Evolutionary conservation across 2,329 filamentous ascomycete species (phyloP), one percentile per base, ranked within the genome.

Genomic region (Trichoderma semiorbis): DNA sequence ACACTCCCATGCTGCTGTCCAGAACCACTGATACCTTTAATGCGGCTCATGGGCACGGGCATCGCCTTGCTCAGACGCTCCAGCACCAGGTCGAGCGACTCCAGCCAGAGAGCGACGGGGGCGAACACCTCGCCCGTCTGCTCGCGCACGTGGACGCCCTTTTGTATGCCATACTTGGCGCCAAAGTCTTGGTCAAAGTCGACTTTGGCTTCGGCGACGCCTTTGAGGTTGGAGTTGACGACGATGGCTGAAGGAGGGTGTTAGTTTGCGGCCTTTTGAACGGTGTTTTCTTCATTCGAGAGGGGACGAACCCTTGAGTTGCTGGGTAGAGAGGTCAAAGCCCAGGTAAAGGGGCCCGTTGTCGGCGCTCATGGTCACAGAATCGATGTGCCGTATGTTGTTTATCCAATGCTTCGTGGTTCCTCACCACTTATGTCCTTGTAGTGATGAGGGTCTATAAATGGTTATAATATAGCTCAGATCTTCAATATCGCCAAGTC

Each of bases 1-100:
- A 98, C 94, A 80, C 95, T 98, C 39, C 96, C 96, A 82, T 98
- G 96, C 85, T 99, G 96, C 88, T 98, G 97, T 69, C 96, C 95
- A 18, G 95, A 95, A 74, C 94, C 96, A 78, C 93, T 95, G 76
- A 99, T 88, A 34, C 93, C 95, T 78, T 88, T 90, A 74, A 99
- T 90, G 66, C 89, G 88, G 67, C 86, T 83, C 77, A 98, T 91
- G 75, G 94, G 91, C 5, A 79, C 76, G 62, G 80, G 77, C 70
- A 93, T 88, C 1, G 90, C 90, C 55, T 90, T 86, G 76, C 88
- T 86, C 74, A 99, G 86, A 18, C 92, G 90, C 62, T 86, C 83
- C 70, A 98, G 87, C 18, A 98, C 94, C 21, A 95, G 89, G 79
- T 98, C 94, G 58, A 98, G 84, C 26, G 95, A 93, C 81, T 98